Evolutionary conservation across 2,329 filamentous ascomycete species (phyloP).

Genomic region (Westerdykella sp.): DNA sequence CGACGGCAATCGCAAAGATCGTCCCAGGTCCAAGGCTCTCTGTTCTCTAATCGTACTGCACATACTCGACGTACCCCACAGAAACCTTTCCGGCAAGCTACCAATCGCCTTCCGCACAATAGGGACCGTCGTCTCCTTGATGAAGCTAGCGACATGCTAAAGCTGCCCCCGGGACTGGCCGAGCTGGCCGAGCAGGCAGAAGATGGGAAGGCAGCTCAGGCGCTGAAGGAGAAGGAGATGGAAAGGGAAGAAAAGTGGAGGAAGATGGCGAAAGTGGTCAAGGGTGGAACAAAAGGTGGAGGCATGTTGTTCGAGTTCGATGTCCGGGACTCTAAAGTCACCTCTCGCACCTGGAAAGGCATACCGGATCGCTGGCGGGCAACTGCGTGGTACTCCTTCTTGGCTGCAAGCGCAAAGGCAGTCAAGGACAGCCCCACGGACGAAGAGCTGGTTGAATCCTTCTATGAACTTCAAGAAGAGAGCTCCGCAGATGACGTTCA

Average conservation of each 20-base stretch:
- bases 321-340: conserved; percentile 66
- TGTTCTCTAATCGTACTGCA: conserved; percentile 35
- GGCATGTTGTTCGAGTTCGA: conserved; percentile 75
- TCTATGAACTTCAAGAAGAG: conserved; percentile 64
- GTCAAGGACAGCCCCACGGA: conserved; percentile 58
- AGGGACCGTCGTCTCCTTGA: conserved; percentile 50
- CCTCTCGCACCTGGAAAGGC: conserved; percentile 93
- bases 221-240: conserved; percentile 54
- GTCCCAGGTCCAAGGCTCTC: conserved; percentile 38
- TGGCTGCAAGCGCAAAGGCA: conserved; percentile 67
- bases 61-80: conserved; percentile 37
- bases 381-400: conserved; percentile 91
- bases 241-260: conserved; percentile 61
- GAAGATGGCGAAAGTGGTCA: conserved; percentile 53
- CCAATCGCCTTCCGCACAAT: conserved; percentile 50
- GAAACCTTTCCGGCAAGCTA: conserved; percentile 45
- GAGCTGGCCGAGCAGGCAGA: conserved; percentile 42
- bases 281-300: conserved; percentile 46
- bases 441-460: conserved; percentile 63
- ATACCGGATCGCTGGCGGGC: conserved; percentile 94
- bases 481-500: conserved; percentile 87
- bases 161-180: conserved; percentile 48
- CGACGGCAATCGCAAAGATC: conserved; percentile 39
- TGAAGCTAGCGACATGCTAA: conserved; percentile 61
- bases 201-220: conserved; percentile 43